Evolutionary conservation across 2,329 filamentous ascomycete genomes (phyloP).

Genomic region (Helotiales sp.): DNA sequence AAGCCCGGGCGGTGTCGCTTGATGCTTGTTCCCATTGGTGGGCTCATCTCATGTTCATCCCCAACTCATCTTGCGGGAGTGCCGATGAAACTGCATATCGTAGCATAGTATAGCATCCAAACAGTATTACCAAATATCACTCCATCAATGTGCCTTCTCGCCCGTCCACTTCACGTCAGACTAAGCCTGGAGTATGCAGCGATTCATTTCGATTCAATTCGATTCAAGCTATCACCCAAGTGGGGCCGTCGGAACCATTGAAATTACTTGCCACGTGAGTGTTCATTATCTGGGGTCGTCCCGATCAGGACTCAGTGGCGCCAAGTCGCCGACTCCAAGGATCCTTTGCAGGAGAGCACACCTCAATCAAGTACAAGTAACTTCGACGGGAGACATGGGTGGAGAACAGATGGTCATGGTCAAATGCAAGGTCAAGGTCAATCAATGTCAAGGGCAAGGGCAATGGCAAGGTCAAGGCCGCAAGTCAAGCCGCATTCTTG

Average conservation of each 20-base stretch:
- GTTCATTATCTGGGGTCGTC: not conserved
- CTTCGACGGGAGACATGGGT: not conserved
- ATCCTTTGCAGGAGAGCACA: not conserved
- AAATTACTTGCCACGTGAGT: slow-evolving; percentile 11
- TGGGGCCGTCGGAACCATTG: not conserved
- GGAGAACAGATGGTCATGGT: not conserved
- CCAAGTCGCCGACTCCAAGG: slow-evolving; percentile 13
- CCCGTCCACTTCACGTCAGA: not conserved
- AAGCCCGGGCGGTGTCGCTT: not conserved
- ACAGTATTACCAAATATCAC: not conserved
- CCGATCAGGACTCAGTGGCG: slow-evolving; percentile 3
- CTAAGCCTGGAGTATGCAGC: no score
- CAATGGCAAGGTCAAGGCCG: not conserved
- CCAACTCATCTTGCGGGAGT: not conserved
- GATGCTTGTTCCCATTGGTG: not conserved
- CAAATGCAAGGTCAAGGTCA: no score
- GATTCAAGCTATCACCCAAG: not conserved
- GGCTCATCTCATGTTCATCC: not conserved
- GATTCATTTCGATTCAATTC: no score
- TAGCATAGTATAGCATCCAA: not conserved
- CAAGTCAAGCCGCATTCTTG: not conserved
- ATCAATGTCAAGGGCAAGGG: no score
- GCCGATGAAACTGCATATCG: not conserved
- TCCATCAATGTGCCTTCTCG: not conserved
- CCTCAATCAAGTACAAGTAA: not conserved